Evolutionary conservation across 768 basidiomycete species (phyloP).

Genomic region (Auricularia sp.): DNA sequence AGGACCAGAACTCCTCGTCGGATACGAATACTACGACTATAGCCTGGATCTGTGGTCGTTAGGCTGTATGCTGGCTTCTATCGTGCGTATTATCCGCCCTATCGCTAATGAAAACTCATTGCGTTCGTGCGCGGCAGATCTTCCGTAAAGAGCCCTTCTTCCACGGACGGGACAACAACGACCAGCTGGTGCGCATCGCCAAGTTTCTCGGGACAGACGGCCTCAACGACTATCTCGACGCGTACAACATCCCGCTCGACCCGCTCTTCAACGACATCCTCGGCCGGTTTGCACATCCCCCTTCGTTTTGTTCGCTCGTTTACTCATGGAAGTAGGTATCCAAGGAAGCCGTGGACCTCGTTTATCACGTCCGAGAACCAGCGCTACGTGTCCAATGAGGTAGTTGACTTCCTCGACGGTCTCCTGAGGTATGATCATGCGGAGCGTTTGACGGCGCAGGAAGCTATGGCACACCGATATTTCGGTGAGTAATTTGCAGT

Average conservation of each 20-base stretch:
- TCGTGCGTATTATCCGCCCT: conserved; percentile 35
- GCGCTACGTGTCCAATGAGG: conserved; percentile 47
- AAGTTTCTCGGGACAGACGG: conserved; percentile 59
- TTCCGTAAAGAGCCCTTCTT: conserved; percentile 70
- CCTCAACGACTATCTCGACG: conserved; percentile 48
- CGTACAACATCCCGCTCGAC: conserved; percentile 57
- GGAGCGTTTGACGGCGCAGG: conserved; percentile 54
- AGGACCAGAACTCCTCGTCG: conserved; percentile 60
- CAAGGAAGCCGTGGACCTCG: conserved; percentile 53
- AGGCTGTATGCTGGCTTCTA: conserved; percentile 65
- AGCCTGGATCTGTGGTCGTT: conserved; percentile 64
- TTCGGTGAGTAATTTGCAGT: conserved; percentile 34
- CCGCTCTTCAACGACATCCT: conserved; percentile 49
- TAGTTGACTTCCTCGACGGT: conserved; percentile 56
- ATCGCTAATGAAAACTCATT: neutral
- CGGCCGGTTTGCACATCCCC: conserved; percentile 24
- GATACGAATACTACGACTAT: conserved; percentile 64
- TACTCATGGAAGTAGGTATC: conserved; percentile 30
- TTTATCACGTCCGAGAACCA: conserved; percentile 53
- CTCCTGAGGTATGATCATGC: conserved; percentile 60
- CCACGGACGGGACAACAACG: conserved; percentile 63
- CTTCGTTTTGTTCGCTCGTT: neutral
- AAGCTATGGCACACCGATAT: conserved; percentile 57
- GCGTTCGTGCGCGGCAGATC: conserved; percentile 30
- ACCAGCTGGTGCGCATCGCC: conserved; percentile 61